phyloP scores from a whole-genome alignment of 345 rosid species.

The Psidium guajava region DNA sequence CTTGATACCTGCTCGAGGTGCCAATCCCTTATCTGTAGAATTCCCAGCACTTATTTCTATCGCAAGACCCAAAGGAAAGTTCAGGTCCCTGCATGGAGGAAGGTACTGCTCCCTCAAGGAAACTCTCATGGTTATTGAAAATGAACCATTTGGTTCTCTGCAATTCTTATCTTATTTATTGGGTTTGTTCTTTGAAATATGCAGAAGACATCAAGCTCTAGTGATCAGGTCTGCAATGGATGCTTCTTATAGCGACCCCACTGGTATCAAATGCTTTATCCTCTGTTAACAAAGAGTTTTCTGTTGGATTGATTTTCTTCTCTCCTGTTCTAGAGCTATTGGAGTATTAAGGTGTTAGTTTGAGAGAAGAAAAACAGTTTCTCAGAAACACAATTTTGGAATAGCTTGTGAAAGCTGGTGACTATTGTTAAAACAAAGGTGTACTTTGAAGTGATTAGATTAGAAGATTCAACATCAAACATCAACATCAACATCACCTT shows the following conservation, averaged over 20 bases:
- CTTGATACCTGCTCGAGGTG: slow-evolving; percentile 17
- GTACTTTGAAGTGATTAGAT: not conserved
- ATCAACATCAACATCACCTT: no score
- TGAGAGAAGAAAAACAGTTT: not conserved
- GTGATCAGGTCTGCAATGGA: slow-evolving; percentile 50
- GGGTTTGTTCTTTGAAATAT: slow-evolving; percentile 11
- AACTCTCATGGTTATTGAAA: not conserved
- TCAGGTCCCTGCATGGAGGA: slow-evolving; percentile 6
- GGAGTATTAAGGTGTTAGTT: not conserved
- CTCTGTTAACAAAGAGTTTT: no score
- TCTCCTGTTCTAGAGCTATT: not conserved
- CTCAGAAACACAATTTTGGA: not conserved
- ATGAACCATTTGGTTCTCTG: not conserved
- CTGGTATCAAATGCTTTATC: not conserved
- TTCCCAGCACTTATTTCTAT: slow-evolving; percentile 17
- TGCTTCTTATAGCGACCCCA: slow-evolving; percentile 67
- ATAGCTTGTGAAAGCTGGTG: not conserved
- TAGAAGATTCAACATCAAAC: no score
- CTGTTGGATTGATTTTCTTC: not conserved
- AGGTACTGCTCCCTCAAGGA: slow-evolving; percentile 27
- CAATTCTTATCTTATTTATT: not conserved
- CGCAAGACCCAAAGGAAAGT: slow-evolving; percentile 10
- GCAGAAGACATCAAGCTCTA: slow-evolving; percentile 10
- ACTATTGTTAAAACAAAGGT: not conserved
- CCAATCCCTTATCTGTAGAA: slow-evolving; percentile 10